Base-by-base conservation (phyloP, 768 basidiomycete species). In the Coprinopsis sp. region DNA sequence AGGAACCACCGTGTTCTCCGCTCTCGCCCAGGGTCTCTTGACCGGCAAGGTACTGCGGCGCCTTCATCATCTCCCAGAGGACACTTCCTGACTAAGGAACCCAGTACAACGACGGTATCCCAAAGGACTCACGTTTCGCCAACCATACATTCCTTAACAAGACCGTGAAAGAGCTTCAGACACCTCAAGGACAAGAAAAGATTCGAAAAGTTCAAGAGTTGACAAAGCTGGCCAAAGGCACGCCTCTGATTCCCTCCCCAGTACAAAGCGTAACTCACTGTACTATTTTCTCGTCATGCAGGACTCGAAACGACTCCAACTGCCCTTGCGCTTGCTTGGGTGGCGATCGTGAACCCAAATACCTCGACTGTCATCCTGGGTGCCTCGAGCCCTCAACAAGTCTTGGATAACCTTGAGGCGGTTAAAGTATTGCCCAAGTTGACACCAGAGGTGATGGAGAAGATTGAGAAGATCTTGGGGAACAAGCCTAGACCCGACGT, bases 241-340 rank as follows among this genome's bases (percentile, higher is more conserved):
- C 73, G 73, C 36, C 44, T 62, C 45, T 4, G 3, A 27, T n/a
- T 41, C 7, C 23, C 22, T 34, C 27, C 27, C 33, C n/a, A n/a
- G n/a, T n/a, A n/a, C n/a, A n/a, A n/a, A n/a, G n/a, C 27, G 6
- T 14, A 37, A 25, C 16, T 18, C 36, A n/a, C 25, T 30, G 16
- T n/a, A 36, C 45, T 37, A 34, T 46, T 7, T 37, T 46, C n/a
- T 16, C 12, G 19, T 25, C 1, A n/a, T 28, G 6, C 55, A 78
- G 77, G 78, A 51, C 69, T 91, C 33, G 73, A 73, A 18, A 77
- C 78, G 46, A 80, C 71, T 2, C 70, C 77, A 30, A 67, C 77
- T 27, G 76, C 79, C n/a, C 71, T 91, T 25, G 82, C 89, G 4
- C 73, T 91, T 36, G 88, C 88, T 8, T 91, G 87, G 86, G 66